These are phyloP conservation scores for Exophiala dermatitidis DNA, from an alignment of 2,329 filamentous ascomycete genomes.

Conservation along the genomic window DNA sequence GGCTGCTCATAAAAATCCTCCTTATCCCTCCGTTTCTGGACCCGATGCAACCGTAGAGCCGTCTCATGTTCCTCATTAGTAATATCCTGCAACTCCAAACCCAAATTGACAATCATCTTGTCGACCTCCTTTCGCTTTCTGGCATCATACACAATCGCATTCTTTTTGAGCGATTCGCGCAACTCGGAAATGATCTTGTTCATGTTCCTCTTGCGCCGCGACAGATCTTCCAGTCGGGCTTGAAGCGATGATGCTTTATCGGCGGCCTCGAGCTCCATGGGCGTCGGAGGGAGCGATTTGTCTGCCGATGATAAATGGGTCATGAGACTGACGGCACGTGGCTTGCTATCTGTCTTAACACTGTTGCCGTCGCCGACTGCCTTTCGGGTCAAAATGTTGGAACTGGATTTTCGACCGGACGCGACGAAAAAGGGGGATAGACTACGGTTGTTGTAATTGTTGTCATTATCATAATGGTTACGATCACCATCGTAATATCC, in stretches of 20 bases:
- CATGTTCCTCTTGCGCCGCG: conserved; percentile 63
- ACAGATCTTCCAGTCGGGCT: conserved; percentile 57
- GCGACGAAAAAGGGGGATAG: conserved; percentile 25
- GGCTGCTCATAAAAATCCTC: conserved; percentile 48
- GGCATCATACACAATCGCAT: conserved; percentile 60
- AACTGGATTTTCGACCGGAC: conserved; percentile 19
- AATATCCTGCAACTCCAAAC: conserved; percentile 63
- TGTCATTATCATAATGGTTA: conserved; percentile 2
- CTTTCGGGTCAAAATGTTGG: conserved; percentile 19
- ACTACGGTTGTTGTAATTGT: conserved; percentile 32
- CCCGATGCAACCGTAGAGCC: conserved; percentile 65
- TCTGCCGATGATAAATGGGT: conserved; percentile 31
- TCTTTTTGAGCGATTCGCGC: conserved; percentile 67
- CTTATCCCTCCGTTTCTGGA: conserved; percentile 67
- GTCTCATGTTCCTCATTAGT: conserved; percentile 71
- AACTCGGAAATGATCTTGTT: conserved; percentile 66
- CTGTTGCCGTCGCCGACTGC: conserved; percentile 11
- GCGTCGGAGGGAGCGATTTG: conserved; percentile 56
- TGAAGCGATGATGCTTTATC: conserved; percentile 62
- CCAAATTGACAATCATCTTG: conserved; percentile 59
- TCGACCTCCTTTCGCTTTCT: conserved; percentile 52
- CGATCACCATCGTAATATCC: too few species aligned
- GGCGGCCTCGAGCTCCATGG: conserved; percentile 53
- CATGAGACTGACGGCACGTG: conserved; percentile 18
- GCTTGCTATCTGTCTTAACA: conserved; percentile 1